Evolutionary conservation across 2,329 filamentous ascomycete genomes (phyloP).

Genomic region (Neofusicoccum sp.): DNA sequence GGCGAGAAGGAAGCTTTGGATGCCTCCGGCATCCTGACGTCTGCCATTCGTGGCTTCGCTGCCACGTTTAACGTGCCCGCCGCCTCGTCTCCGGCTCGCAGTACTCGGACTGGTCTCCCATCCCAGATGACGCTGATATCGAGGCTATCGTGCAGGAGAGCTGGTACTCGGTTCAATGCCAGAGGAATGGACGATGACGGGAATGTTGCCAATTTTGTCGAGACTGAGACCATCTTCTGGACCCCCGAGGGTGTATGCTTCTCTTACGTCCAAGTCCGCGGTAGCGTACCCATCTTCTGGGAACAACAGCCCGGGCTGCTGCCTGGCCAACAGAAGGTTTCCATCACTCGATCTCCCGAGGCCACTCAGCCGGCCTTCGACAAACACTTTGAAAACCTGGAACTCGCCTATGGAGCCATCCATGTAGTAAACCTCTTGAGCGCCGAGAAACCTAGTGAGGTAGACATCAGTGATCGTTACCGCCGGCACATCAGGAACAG

Average conservation of each 20-base stretch:
- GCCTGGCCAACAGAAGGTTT: slow-evolving; percentile 92
- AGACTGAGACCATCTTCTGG: slow-evolving; percentile 92
- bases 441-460: slow-evolving; percentile 80
- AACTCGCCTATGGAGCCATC: slow-evolving; percentile 81
- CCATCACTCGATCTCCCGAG: slow-evolving; percentile 81
- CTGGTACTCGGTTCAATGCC: slow-evolving; percentile 95
- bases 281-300: slow-evolving; percentile 96
- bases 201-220: slow-evolving; percentile 98
- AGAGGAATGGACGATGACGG: slow-evolving; percentile 96
- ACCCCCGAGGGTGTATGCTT: slow-evolving; percentile 74
- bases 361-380: slow-evolving; percentile 94
- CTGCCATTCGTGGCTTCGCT: slow-evolving; percentile 90
- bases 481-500: slow-evolving; percentile 73
- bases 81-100: slow-evolving; percentile 67
- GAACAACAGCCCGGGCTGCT: slow-evolving; percentile 86
- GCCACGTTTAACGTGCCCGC: slow-evolving; percentile 82
- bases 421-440: slow-evolving; percentile 95
- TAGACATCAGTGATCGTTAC: slow-evolving; percentile 78
- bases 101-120: slow-evolving; percentile 67
- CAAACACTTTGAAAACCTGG: slow-evolving; percentile 87
- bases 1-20: slow-evolving; percentile 79
- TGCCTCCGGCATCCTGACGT: slow-evolving; percentile 81
- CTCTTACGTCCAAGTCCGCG: slow-evolving; percentile 89
- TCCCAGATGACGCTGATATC: slow-evolving; percentile 88
- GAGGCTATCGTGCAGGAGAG: slow-evolving; percentile 82